Conservation (phyloP, 768 basidiomycete species). For the Tulasnella sp. region DNA sequence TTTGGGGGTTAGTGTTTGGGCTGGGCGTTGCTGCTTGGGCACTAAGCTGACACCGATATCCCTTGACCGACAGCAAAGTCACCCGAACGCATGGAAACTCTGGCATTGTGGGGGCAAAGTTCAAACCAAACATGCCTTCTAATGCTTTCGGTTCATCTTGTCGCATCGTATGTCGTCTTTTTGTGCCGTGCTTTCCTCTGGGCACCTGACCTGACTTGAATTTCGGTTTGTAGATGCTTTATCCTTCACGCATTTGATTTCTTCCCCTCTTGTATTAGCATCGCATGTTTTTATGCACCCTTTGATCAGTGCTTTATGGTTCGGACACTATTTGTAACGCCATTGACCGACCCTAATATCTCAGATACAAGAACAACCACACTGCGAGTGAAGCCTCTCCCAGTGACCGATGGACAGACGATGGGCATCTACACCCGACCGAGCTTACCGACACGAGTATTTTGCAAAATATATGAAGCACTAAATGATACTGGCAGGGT, state of each 20-base stretch:
- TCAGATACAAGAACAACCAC: background rate
- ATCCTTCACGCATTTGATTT: slow-evolving; percentile 18
- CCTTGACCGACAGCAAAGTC: slow-evolving; percentile 56
- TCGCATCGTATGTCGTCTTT: slow-evolving; percentile 65
- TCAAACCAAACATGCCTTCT: slow-evolving; percentile 91
- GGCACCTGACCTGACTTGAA: background rate
- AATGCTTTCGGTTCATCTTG: slow-evolving; percentile 89
- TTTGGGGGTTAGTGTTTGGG: slow-evolving; percentile 77
- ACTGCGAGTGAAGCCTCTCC: no score
- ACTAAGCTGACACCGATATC: background rate
- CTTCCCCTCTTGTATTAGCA: background rate
- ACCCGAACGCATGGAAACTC: slow-evolving; percentile 91
- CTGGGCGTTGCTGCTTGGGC: background rate
- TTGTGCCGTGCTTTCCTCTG: background rate
- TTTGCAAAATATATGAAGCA: no score
- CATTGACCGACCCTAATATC: background rate
- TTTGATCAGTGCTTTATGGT: slow-evolving; percentile 2
- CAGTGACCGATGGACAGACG: no score
- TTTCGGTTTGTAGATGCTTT: slow-evolving; percentile 6
- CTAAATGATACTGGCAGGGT: no score
- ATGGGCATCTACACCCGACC: background rate
- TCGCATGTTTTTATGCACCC: slow-evolving; percentile 6
- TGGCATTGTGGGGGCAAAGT: slow-evolving; percentile 96
- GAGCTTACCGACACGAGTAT: background rate
- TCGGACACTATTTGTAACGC: background rate